Evolutionary conservation across 371 early-diverging fungal species (phyloP).

Genomic region (Mucor racemosus): DNA sequence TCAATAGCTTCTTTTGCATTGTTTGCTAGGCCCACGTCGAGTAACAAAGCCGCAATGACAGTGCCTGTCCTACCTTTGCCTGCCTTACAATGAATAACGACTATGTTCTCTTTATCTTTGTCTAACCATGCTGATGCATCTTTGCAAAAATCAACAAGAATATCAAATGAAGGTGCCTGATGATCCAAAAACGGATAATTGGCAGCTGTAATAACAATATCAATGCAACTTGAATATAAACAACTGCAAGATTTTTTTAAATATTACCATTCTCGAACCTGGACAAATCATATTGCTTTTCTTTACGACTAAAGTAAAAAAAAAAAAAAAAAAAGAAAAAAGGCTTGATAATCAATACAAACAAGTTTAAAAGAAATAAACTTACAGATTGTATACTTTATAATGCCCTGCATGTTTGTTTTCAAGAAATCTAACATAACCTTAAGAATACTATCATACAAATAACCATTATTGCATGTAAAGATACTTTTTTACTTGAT

Average conservation of each 20-base stretch:
- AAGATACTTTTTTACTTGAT: constrained; percentile 63
- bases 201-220: constrained; percentile 34
- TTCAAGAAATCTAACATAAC: constrained; percentile 60
- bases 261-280: constrained; percentile 24
- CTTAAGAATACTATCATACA: not conserved
- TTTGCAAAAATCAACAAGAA: constrained; percentile 58
- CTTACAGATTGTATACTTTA: constrained; percentile 76
- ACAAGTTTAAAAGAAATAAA: not conserved
- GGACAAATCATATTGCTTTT: constrained; percentile 49
- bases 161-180: constrained; percentile 66
- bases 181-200: constrained; percentile 73
- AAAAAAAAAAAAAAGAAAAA: not conserved
- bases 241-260: not conserved
- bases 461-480: not conserved
- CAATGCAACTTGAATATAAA: not conserved
- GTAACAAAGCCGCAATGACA: constrained; percentile 65
- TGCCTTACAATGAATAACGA: constrained; percentile 80
- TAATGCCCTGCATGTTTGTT: constrained; percentile 58
- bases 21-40: constrained; percentile 45
- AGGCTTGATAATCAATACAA: not conserved
- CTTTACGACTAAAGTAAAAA: constrained; percentile 49
- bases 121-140: constrained; percentile 66
- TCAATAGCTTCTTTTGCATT: constrained; percentile 60
- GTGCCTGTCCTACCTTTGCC: constrained; percentile 83
- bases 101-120: constrained; percentile 51